Base-by-base conservation (phyloP, 805 yeast species). In the Pichia cephalocereana region DNA sequence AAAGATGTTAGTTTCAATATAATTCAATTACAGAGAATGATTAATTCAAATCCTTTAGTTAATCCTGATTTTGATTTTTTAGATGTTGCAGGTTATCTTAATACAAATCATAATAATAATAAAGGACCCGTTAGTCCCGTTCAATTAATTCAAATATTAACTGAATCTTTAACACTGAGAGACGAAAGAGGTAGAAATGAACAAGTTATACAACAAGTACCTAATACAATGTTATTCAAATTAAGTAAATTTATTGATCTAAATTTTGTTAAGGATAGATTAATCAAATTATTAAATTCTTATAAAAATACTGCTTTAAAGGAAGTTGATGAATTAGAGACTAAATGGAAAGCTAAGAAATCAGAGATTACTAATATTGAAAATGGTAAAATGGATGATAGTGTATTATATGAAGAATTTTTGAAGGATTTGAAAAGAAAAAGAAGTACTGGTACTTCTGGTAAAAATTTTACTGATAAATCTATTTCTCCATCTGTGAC, bases 361-460 rank as follows among this genome's bases (percentile, higher is more conserved):
- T 54, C 55, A 12, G 76, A 72, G 48, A 70, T 73, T 8, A 68
- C 66, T 27, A 57, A 62, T 53, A 70, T 73, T 15, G 74, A 70
- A 44, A 58, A 60, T 37, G 76, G 76, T 1, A 64, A 64, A 45
- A 59, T 71, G 53, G 72, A 70, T 40, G 68, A 67, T 31, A 61
- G 64, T 38, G 54, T 60, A 15, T 50, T 68, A 17, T 47, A 54
- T 18, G 51, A 57, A 40, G 69, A 65, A 50, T 58, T 60, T 45
- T 36, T 42, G 43, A 53, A 51, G 40, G 48, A 44, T 11, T 55
- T 54, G 46, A 52, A 26, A 54, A 57, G 49, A 41, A 54, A 46
- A 53, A 28, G 50, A 32, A 45, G 41, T 15, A 17, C 14, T 15
- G n/a, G 9, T 9, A 19, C 8, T 23, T 10, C 38, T 6, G 27